Evolutionary conservation across 805 yeast species (phyloP).

Genomic region (Yamadazyma insecticola): DNA sequence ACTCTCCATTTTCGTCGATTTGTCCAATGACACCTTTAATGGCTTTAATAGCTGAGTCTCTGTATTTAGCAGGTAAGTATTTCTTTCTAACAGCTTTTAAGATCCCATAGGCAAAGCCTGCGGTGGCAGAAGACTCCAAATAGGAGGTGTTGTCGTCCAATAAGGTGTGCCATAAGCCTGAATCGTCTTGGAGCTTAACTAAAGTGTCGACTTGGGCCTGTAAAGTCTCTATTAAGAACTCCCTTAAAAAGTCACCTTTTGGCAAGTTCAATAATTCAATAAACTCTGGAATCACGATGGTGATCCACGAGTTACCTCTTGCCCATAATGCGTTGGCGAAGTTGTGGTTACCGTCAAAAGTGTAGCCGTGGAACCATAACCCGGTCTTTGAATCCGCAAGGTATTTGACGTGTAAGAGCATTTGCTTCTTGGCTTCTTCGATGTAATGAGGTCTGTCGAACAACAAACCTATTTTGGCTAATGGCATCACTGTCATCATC

Average conservation of each 20-base stretch:
- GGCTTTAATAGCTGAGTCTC: conserved; percentile 22
- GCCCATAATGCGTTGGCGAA: conserved; percentile 30
- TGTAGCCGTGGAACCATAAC: conserved; percentile 31
- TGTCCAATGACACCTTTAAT: conserved; percentile 24
- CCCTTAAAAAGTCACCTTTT: conserved; percentile 22
- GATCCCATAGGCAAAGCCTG: conserved; percentile 34
- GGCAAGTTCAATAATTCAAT: conserved; percentile 24
- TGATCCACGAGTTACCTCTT: conserved; percentile 33
- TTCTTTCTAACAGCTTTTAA: conserved; percentile 25
- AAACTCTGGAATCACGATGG: conserved; percentile 32
- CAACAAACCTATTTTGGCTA: conserved; percentile 26
- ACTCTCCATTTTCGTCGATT: conserved; percentile 26
- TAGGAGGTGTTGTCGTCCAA: conserved; percentile 25
- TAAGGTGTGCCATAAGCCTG: conserved; percentile 31
- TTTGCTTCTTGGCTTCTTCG: conserved; percentile 30
- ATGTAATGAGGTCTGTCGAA: conserved; percentile 24
- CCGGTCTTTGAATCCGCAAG: conserved; percentile 26
- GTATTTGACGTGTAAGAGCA: conserved; percentile 27
- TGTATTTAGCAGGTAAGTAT: conserved; percentile 18
- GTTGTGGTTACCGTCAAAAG: conserved; percentile 20
- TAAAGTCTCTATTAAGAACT: conserved; percentile 22
- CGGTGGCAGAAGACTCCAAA: conserved; percentile 29
- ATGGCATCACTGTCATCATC: conserved; percentile 35
- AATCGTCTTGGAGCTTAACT: conserved; percentile 20
- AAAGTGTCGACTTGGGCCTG: conserved; percentile 25